Evolutionary conservation across 2,329 filamentous ascomycete genomes (phyloP).

Genomic region (Calycina marina): DNA sequence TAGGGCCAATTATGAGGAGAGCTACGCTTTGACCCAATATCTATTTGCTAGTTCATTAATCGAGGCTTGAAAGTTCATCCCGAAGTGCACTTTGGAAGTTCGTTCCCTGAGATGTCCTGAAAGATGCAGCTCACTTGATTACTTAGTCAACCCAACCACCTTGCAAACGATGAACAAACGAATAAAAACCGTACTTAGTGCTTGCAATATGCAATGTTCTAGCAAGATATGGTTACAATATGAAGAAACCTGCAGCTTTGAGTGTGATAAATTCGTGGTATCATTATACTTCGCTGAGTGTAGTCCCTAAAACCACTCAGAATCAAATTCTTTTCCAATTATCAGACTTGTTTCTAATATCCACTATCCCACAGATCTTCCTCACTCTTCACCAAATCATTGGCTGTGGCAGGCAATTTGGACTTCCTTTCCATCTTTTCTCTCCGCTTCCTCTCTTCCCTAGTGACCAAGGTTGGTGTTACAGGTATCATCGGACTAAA

Average conservation of each 20-base stretch:
- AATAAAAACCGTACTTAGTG: no score
- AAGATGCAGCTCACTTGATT: background rate
- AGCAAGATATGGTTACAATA: background rate
- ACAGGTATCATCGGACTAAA: conserved; percentile 62
- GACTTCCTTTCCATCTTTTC: conserved; percentile 44
- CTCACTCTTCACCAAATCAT: conserved; percentile 44
- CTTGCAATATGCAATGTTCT: no score
- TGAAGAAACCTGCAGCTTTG: no score
- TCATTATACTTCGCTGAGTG: background rate
- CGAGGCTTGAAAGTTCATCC: no score
- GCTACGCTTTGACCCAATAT: no score
- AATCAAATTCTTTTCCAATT: no score
- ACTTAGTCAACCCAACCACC: background rate
- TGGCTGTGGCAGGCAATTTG: conserved; percentile 32
- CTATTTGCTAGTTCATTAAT: no score
- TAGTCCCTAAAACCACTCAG: no score
- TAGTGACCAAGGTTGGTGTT: conserved; percentile 60
- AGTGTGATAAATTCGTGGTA: background rate
- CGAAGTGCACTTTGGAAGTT: no score
- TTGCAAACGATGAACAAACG: no score
- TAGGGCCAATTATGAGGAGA: no score
- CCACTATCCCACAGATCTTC: conserved; percentile 45
- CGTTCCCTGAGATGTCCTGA: no score
- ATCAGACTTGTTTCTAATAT: conserved; percentile 16
- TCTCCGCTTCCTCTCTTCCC: conserved; percentile 55